Conservation (phyloP, 2,329 filamentous ascomycete species). For the Sclerotinia trifoliorum region DNA sequence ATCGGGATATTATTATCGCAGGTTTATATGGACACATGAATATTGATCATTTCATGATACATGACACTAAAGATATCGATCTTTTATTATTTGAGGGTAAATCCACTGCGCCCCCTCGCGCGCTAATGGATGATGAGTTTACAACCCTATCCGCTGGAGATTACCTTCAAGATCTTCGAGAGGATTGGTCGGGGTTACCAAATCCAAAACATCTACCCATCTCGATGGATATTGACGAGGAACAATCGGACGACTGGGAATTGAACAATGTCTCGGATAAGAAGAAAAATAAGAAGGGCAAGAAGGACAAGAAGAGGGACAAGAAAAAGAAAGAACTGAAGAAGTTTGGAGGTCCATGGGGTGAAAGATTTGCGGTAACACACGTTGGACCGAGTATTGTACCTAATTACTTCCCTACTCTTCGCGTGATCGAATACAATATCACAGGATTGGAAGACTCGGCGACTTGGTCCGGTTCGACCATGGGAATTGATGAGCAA, state of each 20-base stretch:
- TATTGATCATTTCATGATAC: conserved; percentile 92
- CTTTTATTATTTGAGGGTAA: conserved; percentile 48
- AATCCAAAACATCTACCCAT: conserved; percentile 36
- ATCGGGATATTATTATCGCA: conserved; percentile 81
- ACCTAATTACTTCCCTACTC: conserved; percentile 85
- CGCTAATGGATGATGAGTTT: conserved; percentile 53
- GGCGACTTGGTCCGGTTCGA: conserved; percentile 31
- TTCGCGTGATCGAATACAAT: conserved; percentile 95
- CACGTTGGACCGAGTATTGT: conserved; percentile 84
- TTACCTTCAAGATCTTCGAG: conserved; percentile 76
- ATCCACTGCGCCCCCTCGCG: conserved; percentile 38
- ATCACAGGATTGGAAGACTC: conserved; percentile 51
- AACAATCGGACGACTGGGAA: background rate
- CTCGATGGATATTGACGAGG: background rate
- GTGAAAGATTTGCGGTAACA: conserved; percentile 79
- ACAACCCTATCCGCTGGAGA: conserved; percentile 66
- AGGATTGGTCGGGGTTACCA: conserved; percentile 75
- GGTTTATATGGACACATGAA: conserved; percentile 96
- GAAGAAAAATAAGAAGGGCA: conserved; percentile 45
- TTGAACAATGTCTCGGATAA: conserved; percentile 25
- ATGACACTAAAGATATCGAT: conserved; percentile 77
- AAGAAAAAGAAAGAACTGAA: conserved; percentile 56
- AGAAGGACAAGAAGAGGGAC: conserved; percentile 52
- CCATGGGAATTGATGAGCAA: conserved; percentile 16
- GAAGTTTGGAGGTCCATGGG: conserved; percentile 75